phyloP scores from a whole-genome alignment of 352 stramenopile species.

The Pythium dissimile region DNA sequence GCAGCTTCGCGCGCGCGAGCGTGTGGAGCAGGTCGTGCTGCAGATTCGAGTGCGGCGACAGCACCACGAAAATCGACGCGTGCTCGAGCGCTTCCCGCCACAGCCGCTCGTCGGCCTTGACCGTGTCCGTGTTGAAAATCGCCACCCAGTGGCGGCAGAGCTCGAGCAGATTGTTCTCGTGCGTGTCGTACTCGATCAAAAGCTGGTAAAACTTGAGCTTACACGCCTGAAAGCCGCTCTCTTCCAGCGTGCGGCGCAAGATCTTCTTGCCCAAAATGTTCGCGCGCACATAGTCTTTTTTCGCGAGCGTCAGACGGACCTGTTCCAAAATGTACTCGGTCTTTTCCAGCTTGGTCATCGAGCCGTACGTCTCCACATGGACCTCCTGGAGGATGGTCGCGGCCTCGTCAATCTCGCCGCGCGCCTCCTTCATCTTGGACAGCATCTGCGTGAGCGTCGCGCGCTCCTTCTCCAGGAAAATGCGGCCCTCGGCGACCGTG shows the following conservation, averaged over 20 bases:
- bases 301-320: constrained; percentile 95
- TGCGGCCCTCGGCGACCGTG: constrained; percentile 95
- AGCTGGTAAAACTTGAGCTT: constrained; percentile 97
- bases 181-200: constrained; percentile 95
- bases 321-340: constrained; percentile 98
- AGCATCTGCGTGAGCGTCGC: constrained; percentile 92
- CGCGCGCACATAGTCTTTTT: constrained; percentile 96
- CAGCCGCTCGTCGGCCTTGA: constrained; percentile 63
- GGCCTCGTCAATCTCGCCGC: constrained; percentile 91
- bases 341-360: constrained; percentile 98
- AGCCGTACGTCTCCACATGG: constrained; percentile 97
- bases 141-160: constrained; percentile 87
- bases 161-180: constrained; percentile 96
- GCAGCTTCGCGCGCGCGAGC: constrained; percentile 54
- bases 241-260: constrained; percentile 90
- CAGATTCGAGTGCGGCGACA: constrained; percentile 75
- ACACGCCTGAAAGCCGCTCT: constrained; percentile 93
- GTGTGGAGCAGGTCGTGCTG: constrained; percentile 76
- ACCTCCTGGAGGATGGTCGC: constrained; percentile 97
- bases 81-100: constrained; percentile 74
- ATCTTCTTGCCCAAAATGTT: constrained; percentile 98
- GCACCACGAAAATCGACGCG: constrained; percentile 70
- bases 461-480: constrained; percentile 97
- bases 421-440: constrained; percentile 90
- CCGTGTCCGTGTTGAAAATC: constrained; percentile 77